Evolutionary conservation across 2,329 filamentous ascomycete genomes (phyloP), one percentile per base, ranked within the genome.

Genomic region (Diaporthe sp.): DNA sequence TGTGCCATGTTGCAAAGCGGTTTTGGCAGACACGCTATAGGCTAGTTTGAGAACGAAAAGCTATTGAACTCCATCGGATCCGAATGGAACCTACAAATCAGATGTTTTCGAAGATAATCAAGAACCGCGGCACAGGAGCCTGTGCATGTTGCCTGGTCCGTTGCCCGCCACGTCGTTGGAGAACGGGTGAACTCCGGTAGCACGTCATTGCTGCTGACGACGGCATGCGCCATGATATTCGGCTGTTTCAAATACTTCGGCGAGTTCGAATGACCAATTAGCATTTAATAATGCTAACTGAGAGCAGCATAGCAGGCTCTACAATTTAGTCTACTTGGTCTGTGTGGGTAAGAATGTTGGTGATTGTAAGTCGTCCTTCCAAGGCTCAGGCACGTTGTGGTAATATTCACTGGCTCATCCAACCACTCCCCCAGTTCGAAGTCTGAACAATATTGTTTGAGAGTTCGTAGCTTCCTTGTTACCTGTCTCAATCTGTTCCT

Each of bases 1-100:
- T 72, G 74, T 75, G 74, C 73, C 71, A 75, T 75, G 22, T 61
- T 44, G 47, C 30, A 53, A 68, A n/a, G 32, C 44, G 15, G 32
- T 68, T 68, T 68, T 68, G 47, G 47, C 63, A 53, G 47, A 68
- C 63, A 53, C 63, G 63, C 63, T 39, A 68, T 53, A 68, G 63
- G 63, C 47, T 30, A 39, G n/a, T 39, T 3, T 27, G 44, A 30
- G 15, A 51, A 4, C 32, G 30, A 13, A 12, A 39, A n/a, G 9
- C 22, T 27, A 10, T 5, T 53, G 47, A 53, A 53, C 47, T 68
- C 63, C 63, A 68, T 68, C 63, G 47, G 63, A 68, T 53, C 47
- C 63, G 44, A 50, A 25, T 68, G 63, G 44, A 39, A 53, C n/a
- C 10, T 32, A 12, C 55, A 30, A 68, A 68, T 68, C 63, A 68